These are phyloP conservation scores for Candida buenavistaensis DNA, from an alignment of 1,139 yeast species.

Conservation along the genomic window DNA sequence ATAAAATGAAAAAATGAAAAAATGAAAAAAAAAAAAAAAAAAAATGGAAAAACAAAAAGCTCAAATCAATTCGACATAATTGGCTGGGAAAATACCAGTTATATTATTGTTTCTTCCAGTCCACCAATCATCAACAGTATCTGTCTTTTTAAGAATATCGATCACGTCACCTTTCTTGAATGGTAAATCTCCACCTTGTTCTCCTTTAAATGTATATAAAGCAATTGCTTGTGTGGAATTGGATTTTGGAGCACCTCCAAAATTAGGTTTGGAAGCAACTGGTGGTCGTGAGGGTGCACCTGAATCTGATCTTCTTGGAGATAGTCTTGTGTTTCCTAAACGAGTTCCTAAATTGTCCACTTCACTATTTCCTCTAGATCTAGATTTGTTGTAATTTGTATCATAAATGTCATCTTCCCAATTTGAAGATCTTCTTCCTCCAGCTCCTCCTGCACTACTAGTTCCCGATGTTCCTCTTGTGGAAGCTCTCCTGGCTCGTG, in stretches of 20 bases:
- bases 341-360: constrained; percentile 37
- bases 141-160: constrained; percentile 79
- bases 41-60: constrained; percentile 1
- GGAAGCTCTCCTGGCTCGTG: constrained; percentile 16
- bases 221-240: constrained; percentile 84
- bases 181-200: constrained; percentile 86
- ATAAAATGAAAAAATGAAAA: no score
- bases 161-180: constrained; percentile 96
- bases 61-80: constrained; percentile 81
- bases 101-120: constrained; percentile 82
- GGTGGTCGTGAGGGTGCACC: constrained; percentile 42
- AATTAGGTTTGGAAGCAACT: constrained; percentile 53
- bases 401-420: constrained; percentile 92
- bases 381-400: constrained; percentile 23
- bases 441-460: constrained; percentile 5
- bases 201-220: constrained; percentile 82
- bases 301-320: constrained; percentile 15
- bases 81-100: constrained; percentile 96
- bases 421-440: constrained; percentile 13
- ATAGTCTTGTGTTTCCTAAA: constrained; percentile 31
- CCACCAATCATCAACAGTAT: constrained; percentile 97
- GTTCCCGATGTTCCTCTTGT: constrained; percentile 21
- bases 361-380: constrained; percentile 34
- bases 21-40: neutral
- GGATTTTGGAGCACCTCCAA: constrained; percentile 42